Conservation (phyloP, 345 rosid species). For the Cardamine occulta region DNA sequence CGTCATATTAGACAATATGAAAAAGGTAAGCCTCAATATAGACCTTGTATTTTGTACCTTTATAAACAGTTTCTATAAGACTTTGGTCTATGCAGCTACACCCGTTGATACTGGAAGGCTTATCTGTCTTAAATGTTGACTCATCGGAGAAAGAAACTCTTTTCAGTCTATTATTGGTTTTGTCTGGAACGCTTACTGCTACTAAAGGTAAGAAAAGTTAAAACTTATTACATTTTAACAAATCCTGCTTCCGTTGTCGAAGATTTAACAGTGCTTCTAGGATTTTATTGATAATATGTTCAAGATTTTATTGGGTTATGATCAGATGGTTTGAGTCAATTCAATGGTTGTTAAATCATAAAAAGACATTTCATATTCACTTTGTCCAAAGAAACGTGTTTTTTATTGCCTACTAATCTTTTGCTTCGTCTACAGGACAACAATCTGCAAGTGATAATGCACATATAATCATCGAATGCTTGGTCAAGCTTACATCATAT, state of each 20-base stretch:
- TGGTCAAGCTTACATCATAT: conserved; percentile 56
- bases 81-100: conserved; percentile 58
- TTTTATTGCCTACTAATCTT: background rate
- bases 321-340: conserved; percentile 5
- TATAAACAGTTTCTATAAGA: conserved; percentile 18
- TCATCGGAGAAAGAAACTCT: conserved; percentile 56
- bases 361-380: background rate
- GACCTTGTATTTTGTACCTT: conserved; percentile 17
- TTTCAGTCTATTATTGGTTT: conserved; percentile 68
- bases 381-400: background rate
- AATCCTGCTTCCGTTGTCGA: background rate
- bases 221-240: conserved; percentile 18
- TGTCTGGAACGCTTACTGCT: conserved; percentile 81
- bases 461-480: conserved; percentile 58
- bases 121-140: conserved; percentile 57
- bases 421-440: conserved; percentile 54
- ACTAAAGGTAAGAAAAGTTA: conserved; percentile 53
- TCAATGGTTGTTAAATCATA: background rate
- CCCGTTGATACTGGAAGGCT: conserved; percentile 67
- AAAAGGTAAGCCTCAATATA: conserved; percentile 58
- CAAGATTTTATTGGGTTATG: conserved; percentile 1
- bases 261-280: background rate
- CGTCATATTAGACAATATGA: conserved; percentile 67
- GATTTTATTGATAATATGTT: conserved; percentile 3
- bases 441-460: conserved; percentile 66